Evolutionary conservation across 2,329 filamentous ascomycete genomes (phyloP), one percentile per base, ranked within the genome.

Genomic region (Colletotrichum melonis): DNA sequence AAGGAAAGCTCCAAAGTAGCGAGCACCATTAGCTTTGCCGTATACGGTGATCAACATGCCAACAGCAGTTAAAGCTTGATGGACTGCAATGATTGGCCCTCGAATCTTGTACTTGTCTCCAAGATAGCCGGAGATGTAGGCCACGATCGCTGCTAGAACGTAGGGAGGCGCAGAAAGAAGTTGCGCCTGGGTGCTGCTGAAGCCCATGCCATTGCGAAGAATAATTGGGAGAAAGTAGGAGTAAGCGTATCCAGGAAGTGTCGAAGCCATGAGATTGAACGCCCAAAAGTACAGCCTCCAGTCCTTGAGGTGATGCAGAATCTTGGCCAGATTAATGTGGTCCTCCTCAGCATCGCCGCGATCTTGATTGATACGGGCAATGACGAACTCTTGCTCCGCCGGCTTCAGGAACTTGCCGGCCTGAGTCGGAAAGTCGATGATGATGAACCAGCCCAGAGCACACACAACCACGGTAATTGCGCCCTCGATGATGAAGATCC

Each of bases 211-310:
- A 3, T 46, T 46, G 7, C 42, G 42, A 46, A 46, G 42, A 9
- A 46, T 46, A 8, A 46, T 46, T 4, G 42, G 42, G 6, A 46
- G 42, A 7, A 46, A 46, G 42, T 46, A 46, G 14, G 42, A 46
- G 42, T 46, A 46, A 1, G 80, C 78, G 68, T 83, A 83, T 6
- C 77, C 78, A 0, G 80, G 78, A 59, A 77, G 75, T 35, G 76
- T 81, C 66, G 77, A 79, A 52, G 77, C 78, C 78, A 81, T 74
- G 74, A 80, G 76, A 69, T 78, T 80, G 72, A 80, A 81, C 19
- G 78, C 80, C 78, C 78, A 81, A 69, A 81, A 76, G 75, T 82
- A 79, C 2, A 82, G 64, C 66, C 81, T 80, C 80, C 81, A 82
- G 72, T 82, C 81, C 38, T 76, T 77, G 32, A 82, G 76, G 67